phyloP scores from a whole-genome alignment of 2,329 filamentous ascomycete genomes.

The Penicillium polonicum region DNA sequence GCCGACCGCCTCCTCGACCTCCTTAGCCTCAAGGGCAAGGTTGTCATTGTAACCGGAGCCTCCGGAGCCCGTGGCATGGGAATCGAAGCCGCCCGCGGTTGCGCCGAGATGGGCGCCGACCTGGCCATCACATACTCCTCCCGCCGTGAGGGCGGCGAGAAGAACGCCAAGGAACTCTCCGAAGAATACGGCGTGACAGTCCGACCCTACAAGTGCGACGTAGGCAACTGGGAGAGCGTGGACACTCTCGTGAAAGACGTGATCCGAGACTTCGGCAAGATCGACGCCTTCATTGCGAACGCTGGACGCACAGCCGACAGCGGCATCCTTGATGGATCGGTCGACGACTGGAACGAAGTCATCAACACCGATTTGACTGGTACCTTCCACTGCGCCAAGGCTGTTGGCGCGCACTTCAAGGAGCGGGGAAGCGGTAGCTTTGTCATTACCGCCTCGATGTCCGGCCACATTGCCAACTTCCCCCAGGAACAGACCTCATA shows the following conservation, averaged over 20 bases:
- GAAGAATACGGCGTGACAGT: constrained; percentile 63
- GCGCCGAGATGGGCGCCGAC: constrained; percentile 64
- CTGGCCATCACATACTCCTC: constrained; percentile 67
- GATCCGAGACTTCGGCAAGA: constrained; percentile 67
- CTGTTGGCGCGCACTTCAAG: constrained; percentile 77
- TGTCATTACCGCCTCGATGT: constrained; percentile 66
- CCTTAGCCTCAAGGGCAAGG: constrained; percentile 50
- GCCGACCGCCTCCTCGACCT: constrained; percentile 40
- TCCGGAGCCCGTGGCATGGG: constrained; percentile 66
- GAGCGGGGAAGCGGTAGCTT: constrained; percentile 63
- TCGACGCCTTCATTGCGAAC: constrained; percentile 68
- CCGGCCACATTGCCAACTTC: constrained; percentile 55
- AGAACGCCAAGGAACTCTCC: constrained; percentile 62
- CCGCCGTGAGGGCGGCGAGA: constrained; percentile 60
- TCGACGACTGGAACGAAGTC: constrained; percentile 73
- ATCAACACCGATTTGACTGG: constrained; percentile 86
- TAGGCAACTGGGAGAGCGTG: constrained; percentile 57
- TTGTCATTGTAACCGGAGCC: constrained; percentile 50
- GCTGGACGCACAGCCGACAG: constrained; percentile 68
- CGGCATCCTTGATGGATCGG: constrained; percentile 67
- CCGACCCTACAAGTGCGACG: constrained; percentile 66
- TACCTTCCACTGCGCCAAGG: constrained; percentile 80
- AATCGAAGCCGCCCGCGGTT: constrained; percentile 64
- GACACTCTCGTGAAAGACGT: constrained; percentile 59
- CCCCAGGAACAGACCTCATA: constrained; percentile 67